Base-by-base conservation (phyloP, 2,329 filamentous ascomycete genomes). In the Ramularia collo-cygni region DNA sequence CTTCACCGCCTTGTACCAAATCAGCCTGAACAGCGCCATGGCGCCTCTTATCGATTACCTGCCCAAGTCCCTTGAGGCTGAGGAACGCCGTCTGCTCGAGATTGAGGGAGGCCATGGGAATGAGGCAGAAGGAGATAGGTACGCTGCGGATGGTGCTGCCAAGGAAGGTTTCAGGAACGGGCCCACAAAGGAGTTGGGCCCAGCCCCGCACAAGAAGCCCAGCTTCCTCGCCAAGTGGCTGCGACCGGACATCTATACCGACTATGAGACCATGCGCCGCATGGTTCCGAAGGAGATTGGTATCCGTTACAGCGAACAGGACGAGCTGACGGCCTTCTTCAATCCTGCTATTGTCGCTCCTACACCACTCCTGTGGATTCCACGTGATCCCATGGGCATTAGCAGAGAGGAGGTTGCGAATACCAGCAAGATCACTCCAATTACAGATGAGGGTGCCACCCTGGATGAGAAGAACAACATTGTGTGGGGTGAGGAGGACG, bases 331-430 rank as follows among this genome's bases (percentile, higher is more conserved):
- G 35, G 88, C 85, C 0, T 90, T 86, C 64, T 76, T 76, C 62
- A 80, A 88, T 47, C 85, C 87, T 0, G 74, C 82, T 0, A 72
- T 90, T 57, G 75, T 63, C 16, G 70, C 76, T 45, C 50, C 71
- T 51, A 64, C 75, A 1, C 84, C 85, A 2, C 66, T 86, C 19
- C 69, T 95, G n/a, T 95, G 88, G 88, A 84, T 95, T 39, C 86
- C 88, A 0, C 71, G 76, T 42, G 88, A 95, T 55, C 65, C 73
- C 1, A 75, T 79, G 16, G 84, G 86, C 8, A 76, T 95, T 29
- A 86, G 80, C 38, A 72, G 72, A 53, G 84, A 93, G 59, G 88
- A 94, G 63, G 71, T 92, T 38, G 70, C 70, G 9, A 83, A 92
- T 53, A 84, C 83, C 1, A 70, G 70, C 50, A 77, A 75, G 54